phyloP scores from a whole-genome alignment of 1,284 basidiomycete genomes.

The Pseudozyma pruni region DNA sequence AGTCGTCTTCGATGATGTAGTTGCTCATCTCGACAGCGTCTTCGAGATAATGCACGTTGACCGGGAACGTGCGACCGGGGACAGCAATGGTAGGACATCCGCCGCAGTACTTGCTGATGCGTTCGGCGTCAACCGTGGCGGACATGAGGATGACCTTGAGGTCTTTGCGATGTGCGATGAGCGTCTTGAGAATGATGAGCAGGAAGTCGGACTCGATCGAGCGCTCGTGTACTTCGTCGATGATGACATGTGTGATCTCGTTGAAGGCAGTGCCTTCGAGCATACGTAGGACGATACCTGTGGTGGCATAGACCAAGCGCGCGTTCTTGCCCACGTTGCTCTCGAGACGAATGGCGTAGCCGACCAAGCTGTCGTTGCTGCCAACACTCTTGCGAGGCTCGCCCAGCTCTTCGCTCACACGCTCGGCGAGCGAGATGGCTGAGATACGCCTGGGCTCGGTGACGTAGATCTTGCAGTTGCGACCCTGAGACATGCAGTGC shows the following conservation, averaged over 20 bases:
- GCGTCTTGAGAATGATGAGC: constrained; percentile 90
- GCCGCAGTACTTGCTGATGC: constrained; percentile 92
- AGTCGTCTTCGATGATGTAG: constrained; percentile 82
- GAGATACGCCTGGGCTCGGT: constrained; percentile 97
- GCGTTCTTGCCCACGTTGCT: constrained; percentile 73
- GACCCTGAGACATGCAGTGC: constrained; percentile 83
- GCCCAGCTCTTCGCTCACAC: constrained; percentile 92
- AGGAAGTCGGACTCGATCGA: constrained; percentile 98
- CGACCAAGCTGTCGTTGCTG: constrained; percentile 82
- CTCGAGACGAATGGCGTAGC: constrained; percentile 94
- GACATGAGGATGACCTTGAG: constrained; percentile 97
- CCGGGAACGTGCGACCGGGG: constrained; percentile 96
- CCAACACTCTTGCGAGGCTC: constrained; percentile 86
- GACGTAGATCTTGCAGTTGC: constrained; percentile 90
- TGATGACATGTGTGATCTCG: constrained; percentile 91
- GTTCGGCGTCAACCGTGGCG: constrained; percentile 91
- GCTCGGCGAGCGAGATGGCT: constrained; percentile 94
- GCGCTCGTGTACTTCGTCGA: constrained; percentile 91
- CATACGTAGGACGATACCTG: constrained; percentile 97
- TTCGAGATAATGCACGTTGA: constrained; percentile 86
- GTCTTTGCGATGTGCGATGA: constrained; percentile 81
- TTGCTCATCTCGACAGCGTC: constrained; percentile 87
- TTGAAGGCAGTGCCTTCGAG: constrained; percentile 89
- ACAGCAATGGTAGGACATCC: constrained; percentile 81
- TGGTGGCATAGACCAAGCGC: constrained; percentile 75